phyloP scores from a whole-genome alignment of 2,329 filamentous ascomycete species.

The Cercospora sp. region DNA sequence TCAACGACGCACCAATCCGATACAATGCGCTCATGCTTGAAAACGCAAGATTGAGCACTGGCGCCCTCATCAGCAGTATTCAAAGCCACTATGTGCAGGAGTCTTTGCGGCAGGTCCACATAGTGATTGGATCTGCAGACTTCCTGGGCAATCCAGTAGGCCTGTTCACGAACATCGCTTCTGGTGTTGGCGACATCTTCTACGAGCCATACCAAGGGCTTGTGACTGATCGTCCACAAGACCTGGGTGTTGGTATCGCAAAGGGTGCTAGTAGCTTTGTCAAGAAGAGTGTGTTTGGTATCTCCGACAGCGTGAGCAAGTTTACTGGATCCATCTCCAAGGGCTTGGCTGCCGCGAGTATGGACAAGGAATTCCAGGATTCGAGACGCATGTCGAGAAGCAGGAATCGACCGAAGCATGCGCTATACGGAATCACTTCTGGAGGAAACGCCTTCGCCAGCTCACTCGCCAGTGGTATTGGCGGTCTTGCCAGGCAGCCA shows the following conservation, averaged over 20 bases:
- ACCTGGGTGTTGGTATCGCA: slow-evolving; percentile 90
- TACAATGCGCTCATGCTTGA: slow-evolving; percentile 93
- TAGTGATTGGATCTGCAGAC: slow-evolving; percentile 94
- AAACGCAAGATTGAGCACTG: slow-evolving; percentile 87
- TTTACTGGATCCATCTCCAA: slow-evolving; percentile 97
- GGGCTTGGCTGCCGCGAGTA: slow-evolving; percentile 87
- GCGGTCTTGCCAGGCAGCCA: slow-evolving; percentile 88
- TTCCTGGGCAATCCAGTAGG: slow-evolving; percentile 97
- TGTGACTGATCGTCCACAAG: slow-evolving; percentile 92
- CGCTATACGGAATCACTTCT: slow-evolving; percentile 90
- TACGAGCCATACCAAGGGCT: slow-evolving; percentile 98
- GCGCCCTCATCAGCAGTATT: slow-evolving; percentile 80
- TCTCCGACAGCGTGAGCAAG: slow-evolving; percentile 96
- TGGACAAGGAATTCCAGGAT: slow-evolving; percentile 99
- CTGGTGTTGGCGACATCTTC: slow-evolving; percentile 95
- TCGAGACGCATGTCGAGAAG: slow-evolving; percentile 89
- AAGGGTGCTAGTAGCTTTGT: slow-evolving; percentile 96
- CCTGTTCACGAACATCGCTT: slow-evolving; percentile 96
- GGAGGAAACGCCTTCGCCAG: slow-evolving; percentile 94
- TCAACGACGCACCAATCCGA: slow-evolving; percentile 94
- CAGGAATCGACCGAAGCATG: slow-evolving; percentile 93
- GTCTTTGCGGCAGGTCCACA: slow-evolving; percentile 91
- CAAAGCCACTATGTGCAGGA: slow-evolving; percentile 97
- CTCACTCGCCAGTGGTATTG: slow-evolving; percentile 89
- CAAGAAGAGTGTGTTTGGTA: slow-evolving; percentile 97